Conservation (phyloP, 192 early-diverging fungal genomes). For the Chytriomyces hyalinus region DNA sequence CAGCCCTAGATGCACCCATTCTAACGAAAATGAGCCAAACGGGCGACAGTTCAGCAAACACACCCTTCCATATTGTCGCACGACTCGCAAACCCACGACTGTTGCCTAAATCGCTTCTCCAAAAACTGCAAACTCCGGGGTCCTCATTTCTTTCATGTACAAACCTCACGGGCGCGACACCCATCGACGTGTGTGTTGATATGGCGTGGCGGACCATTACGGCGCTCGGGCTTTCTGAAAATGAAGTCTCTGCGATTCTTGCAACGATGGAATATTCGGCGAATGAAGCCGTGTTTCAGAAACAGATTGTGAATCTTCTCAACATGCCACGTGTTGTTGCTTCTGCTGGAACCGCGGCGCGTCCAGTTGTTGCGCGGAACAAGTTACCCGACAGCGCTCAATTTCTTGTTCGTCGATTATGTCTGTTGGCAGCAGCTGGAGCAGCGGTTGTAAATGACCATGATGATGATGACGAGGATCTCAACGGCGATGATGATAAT, state of each 20-base stretch:
- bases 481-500: too few relatives aligned
- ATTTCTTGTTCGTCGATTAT: constrained; percentile 9
- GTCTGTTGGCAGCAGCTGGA: constrained; percentile 5
- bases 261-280: background rate
- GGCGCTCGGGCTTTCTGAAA: background rate
- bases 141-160: background rate
- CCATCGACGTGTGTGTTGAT: background rate
- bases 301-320: background rate
- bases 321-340: too few relatives aligned
- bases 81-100: background rate
- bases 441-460: too few relatives aligned
- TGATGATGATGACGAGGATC: too few relatives aligned
- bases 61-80: background rate
- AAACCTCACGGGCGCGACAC: background rate
- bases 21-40: background rate
- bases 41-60: background rate
- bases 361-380: background rate
- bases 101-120: background rate
- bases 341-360: background rate
- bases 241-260: constrained; percentile 4
- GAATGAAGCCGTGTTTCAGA: constrained; percentile 1
- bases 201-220: background rate
- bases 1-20: background rate
- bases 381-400: background rate
- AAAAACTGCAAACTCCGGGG: background rate